Percentiles rank a stretch among this genome's conserved stretches.
Evolutionary conservation across 768 basidiomycete genomes (phyloP).

Genomic region (Xerocomus brunneocitrinus): DNA sequence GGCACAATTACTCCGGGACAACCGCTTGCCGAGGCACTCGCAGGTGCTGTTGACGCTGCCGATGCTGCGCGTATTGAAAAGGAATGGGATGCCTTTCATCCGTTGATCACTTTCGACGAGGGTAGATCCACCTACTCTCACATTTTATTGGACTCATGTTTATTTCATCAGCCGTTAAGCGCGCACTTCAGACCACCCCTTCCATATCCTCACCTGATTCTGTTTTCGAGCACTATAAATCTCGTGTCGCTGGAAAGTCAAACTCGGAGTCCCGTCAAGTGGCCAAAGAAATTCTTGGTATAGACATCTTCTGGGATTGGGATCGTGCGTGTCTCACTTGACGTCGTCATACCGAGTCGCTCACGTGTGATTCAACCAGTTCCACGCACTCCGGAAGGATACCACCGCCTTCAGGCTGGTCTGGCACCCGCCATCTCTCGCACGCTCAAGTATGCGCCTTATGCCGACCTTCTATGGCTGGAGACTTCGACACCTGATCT

Average conservation of each 20-base stretch:
- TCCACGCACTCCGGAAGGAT: conserved; percentile 86
- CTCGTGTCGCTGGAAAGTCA: conserved; percentile 59
- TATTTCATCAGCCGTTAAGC: conserved; percentile 19
- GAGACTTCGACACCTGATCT: conserved; percentile 90
- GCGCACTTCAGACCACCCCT: conserved; percentile 15
- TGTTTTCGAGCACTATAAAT: conserved; percentile 55
- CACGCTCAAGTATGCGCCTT: conserved; percentile 73
- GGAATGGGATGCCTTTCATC: conserved; percentile 65
- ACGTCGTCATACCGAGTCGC: background rate
- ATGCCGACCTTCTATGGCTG: conserved; percentile 88
- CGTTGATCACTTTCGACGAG: conserved; percentile 80
- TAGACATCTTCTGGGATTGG: conserved; percentile 82
- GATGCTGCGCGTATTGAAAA: conserved; percentile 73
- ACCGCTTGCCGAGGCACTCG: conserved; percentile 65
- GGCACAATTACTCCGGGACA: conserved; percentile 50
- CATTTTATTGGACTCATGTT: conserved; percentile 22
- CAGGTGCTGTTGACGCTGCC: conserved; percentile 57
- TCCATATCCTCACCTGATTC: conserved; percentile 32
- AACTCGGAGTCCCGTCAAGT: conserved; percentile 66
- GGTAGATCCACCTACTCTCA: conserved; percentile 55
- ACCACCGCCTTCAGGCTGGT: conserved; percentile 83
- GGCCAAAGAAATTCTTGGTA: conserved; percentile 64
- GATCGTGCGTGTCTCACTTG: conserved; percentile 53
- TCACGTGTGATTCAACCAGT: conserved; percentile 38
- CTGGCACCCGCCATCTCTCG: conserved; percentile 80